These are phyloP conservation scores for Cordyceps cicadae DNA, from an alignment of 2,329 filamentous ascomycete genomes.

Conservation along the genomic window DNA sequence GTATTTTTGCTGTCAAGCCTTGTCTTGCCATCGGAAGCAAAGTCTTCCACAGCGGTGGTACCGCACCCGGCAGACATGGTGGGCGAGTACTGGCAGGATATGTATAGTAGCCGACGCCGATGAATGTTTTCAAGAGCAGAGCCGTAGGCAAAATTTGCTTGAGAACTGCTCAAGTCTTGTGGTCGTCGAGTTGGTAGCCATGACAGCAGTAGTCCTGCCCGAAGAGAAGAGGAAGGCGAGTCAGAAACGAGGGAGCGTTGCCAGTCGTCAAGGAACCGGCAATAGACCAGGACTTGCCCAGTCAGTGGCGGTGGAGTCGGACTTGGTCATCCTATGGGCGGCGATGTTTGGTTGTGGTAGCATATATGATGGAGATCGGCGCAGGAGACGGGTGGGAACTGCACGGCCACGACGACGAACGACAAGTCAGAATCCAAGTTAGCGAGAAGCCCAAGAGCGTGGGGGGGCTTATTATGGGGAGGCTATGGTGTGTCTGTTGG, in stretches of 20 bases:
- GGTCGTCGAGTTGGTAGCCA: background rate
- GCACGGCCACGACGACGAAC: background rate
- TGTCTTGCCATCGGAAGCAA: background rate
- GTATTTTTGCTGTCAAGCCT: background rate
- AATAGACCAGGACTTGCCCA: background rate
- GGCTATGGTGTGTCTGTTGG: background rate
- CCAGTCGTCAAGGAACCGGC: background rate
- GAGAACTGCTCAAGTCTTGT: background rate
- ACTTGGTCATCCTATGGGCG: background rate
- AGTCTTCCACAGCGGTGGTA: background rate
- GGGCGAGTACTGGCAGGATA: too few relatives aligned
- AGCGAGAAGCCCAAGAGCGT: background rate
- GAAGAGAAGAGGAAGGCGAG: background rate
- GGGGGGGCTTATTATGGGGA: background rate
- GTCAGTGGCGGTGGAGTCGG: background rate
- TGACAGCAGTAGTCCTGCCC: background rate
- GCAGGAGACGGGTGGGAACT: constrained; percentile 2
- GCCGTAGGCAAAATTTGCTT: background rate
- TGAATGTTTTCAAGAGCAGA: background rate
- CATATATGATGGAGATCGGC: background rate
- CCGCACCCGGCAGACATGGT: background rate
- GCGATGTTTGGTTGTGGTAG: background rate
- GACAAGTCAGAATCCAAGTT: background rate
- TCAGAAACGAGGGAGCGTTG: background rate
- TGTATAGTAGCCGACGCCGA: background rate